Base-by-base conservation (phyloP, 208 protist genomes). In the Acanthamoeba royreba region DNA sequence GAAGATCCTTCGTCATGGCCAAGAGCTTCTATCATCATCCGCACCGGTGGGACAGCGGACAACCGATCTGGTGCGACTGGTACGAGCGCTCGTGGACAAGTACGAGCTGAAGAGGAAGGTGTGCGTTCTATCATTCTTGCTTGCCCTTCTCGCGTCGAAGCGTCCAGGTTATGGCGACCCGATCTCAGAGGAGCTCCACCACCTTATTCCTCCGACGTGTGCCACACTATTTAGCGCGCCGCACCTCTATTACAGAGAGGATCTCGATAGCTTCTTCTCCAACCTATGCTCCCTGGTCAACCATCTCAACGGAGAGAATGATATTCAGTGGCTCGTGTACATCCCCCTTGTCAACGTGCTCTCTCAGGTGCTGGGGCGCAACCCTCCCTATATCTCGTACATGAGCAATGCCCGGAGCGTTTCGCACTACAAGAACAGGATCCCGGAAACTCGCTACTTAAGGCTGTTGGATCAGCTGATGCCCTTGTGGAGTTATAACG, bases 341-440 rank as follows among this genome's bases (percentile, higher is more conserved):
- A 33, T 90, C 35, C 83, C 83, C 40, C 40, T 90, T 8, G 49
- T 90, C 83, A 43, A 90, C 52, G 4, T 90, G 11, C 83, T 90
- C 15, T 22, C 83, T 1, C n/a, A 15, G 0, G 40, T n/a, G 22
- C 46, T 47, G 35, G 22, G 4, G 11, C 47, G 38, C 4, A 4
- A 31, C 40, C 49, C 40, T 2, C 4, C 58, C 25, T 45, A 69
- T 35, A 17, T 90, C 7, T 7, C 25, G 1, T 9, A 69, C 22
- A n/a, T 33, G 19, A 38, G 28, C 45, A 31, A 40, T 63, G n/a
- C 33, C 17, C 28, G 33, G 22, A 42, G 15, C 9, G 33, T 63
- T 4, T 88, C 79, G 45, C 11, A n/a, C 25, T 45, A 72, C 31
- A 45, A 28, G 11, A n/a, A 28, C 7, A 86, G 38, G n/a, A 3